Base-by-base conservation (phyloP, 768 basidiomycete species). In the Lactarius quietus region DNA sequence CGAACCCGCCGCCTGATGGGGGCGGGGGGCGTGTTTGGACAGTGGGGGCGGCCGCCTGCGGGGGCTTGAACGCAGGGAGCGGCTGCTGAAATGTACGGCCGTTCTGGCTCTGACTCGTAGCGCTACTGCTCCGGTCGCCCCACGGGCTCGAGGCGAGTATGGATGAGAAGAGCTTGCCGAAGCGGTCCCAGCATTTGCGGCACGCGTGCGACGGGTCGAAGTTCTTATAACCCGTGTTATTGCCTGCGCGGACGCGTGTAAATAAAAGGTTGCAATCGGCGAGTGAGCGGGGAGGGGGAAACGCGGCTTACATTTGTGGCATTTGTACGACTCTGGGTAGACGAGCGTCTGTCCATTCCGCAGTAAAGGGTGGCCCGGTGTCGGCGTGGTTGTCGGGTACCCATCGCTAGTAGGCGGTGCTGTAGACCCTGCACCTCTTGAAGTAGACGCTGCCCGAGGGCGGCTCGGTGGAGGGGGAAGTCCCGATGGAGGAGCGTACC, bases 171-270 rank as follows among this genome's bases (percentile, higher is more conserved):
- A 81, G 78, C 68, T 82, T 85, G 0, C 81, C 80, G 74, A 87
- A 87, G 69, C 85, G 86, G 8, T 80, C 76, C 92, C 91, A 93
- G 76, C 92, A 93, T 62, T 82, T 83, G 64, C 80, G 78, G 71
- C 92, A 92, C 7, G 90, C 88, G 62, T 84, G 78, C 1, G 79
- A 72, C 0, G 89, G 88, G 73, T 92, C 89, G 41, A 77, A 78
- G 63, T 82, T 78, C 74, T 90, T 90, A 76, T 86, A 93, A 3
- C 92, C 91, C 0, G 82, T 84, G 73, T 93, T 93, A 43, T 78
- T 78, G 70, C 91, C 91, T 92, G 43, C 64, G 55, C n/a, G n/a
- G n/a, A n/a, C n/a, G n/a, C n/a, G n/a, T n/a, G 55, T 14, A 39
- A 31, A 29, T 33, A 14, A 39, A 36, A 12, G 43, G 18, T 9